Conservation (phyloP, 2,329 filamentous ascomycete genomes). For the Cercospora sp. region DNA sequence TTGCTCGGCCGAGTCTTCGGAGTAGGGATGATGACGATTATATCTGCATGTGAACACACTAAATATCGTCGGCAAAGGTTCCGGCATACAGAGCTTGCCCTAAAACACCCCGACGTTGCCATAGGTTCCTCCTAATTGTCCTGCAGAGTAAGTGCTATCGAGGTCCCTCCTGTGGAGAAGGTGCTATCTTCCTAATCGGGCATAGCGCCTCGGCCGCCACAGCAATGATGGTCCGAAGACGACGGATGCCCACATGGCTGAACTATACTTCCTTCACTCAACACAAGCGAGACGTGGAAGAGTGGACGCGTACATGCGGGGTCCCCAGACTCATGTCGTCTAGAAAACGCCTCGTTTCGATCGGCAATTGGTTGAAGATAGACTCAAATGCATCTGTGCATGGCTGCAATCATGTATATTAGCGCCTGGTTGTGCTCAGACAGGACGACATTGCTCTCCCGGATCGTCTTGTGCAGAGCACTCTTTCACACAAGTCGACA, state of each 20-base stretch:
- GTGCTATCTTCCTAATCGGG: not conserved
- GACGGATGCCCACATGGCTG: not conserved
- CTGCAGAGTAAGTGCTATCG: not conserved
- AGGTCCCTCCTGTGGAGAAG: not conserved
- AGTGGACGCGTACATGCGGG: constrained; percentile 1
- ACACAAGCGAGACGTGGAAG: not conserved
- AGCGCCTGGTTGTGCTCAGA: constrained; percentile 4
- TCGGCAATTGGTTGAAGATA: not conserved
- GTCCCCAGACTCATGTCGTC: not conserved
- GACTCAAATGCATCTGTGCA: too few relatives aligned
- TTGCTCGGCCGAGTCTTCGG: not conserved
- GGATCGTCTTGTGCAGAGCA: not conserved
- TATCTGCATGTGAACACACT: not conserved
- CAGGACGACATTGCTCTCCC: not conserved
- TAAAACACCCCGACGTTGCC: not conserved
- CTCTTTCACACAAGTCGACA: not conserved
- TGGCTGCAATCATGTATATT: not conserved
- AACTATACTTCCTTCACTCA: not conserved
- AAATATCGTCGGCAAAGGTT: not conserved
- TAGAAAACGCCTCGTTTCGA: not conserved
- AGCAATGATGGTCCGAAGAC: not conserved
- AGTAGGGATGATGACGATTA: not conserved
- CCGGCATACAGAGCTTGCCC: not conserved
- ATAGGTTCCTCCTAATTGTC: not conserved
- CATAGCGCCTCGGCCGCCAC: not conserved